phyloP scores from a whole-genome alignment of 176 grass and related monocot genomes.

The bread wheat (Triticum aestivum) region IWGSC_CS_RefSeq_v2.1 NC_057811.1:213616931-213617430 shows the following conservation, averaged over 20 bases:
- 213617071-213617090: background rate
- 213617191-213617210: background rate
- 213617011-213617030: background rate
- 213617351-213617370: slow-evolving; percentile 15
- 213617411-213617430: slow-evolving; percentile 1
- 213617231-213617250: background rate
- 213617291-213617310: slow-evolving; percentile 13
- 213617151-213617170: background rate
- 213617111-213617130: background rate
- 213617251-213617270: background rate
- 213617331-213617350: background rate
- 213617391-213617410: slow-evolving; percentile 17
- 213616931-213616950: background rate
- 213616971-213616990: background rate
- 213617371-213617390: background rate
- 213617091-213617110: background rate
- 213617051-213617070: background rate
- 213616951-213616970: background rate
- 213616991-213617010: background rate
- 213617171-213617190: background rate
- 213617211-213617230: slow-evolving; percentile 11
- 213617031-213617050: background rate
- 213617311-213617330: background rate
- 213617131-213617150: background rate
- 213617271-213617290: background rate